These are phyloP conservation scores for Carex pumila DNA, from an alignment of 176 grass and related monocot species.

Conservation along the genomic window DNA sequence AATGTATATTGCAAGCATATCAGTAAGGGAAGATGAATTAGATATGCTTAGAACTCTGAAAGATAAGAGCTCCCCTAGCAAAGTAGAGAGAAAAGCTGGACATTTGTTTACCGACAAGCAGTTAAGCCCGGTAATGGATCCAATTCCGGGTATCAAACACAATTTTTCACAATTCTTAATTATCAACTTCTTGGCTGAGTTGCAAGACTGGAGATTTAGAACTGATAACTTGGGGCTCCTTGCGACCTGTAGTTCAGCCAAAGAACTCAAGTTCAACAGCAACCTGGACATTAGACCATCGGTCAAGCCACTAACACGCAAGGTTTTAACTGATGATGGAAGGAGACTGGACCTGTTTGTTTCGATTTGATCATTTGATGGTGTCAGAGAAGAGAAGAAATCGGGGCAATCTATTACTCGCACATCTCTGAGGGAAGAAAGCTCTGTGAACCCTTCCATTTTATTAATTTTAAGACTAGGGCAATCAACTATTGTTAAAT, in stretches of 20 bases:
- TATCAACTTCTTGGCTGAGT: neutral
- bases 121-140: neutral
- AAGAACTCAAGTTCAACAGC: constrained; percentile 9
- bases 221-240: neutral
- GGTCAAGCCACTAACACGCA: neutral
- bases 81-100: constrained; percentile 5
- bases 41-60: neutral
- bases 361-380: neutral
- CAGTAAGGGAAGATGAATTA: constrained; percentile 1
- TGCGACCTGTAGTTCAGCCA: neutral
- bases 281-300: neutral
- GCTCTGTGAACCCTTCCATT: constrained; percentile 17
- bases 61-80: neutral
- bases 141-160: neutral
- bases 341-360: neutral
- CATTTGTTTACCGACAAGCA: constrained; percentile 5
- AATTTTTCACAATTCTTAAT: constrained; percentile 4
- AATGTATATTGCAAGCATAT: neutral
- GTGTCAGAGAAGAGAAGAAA: neutral
- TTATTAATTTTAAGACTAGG: constrained; percentile 10
- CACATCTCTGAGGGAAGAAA: constrained; percentile 20
- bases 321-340: constrained; percentile 3
- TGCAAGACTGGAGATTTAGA: constrained; percentile 11
- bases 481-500: neutral
- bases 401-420: neutral